phyloP scores from a whole-genome alignment of 306 rosid species.

The Boehmeria nivea region DNA sequence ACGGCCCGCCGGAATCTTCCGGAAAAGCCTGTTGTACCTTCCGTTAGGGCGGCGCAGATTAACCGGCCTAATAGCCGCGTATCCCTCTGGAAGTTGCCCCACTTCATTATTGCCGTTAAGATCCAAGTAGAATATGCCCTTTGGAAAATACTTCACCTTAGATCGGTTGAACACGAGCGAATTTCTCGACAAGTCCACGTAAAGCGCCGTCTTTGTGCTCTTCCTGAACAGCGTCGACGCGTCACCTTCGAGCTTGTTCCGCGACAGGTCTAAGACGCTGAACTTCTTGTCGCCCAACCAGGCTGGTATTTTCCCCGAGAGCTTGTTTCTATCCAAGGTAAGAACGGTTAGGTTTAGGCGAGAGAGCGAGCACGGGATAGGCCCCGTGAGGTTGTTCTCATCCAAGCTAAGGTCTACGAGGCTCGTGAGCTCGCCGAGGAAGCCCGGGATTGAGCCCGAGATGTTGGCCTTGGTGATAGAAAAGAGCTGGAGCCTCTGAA shows the following conservation, averaged over 20 bases:
- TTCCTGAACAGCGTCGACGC: slow-evolving; percentile 49
- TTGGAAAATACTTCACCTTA: slow-evolving; percentile 32
- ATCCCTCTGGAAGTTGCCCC: too few relatives aligned
- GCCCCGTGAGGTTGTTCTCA: slow-evolving; percentile 38
- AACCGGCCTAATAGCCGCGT: too few relatives aligned
- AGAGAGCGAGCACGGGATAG: neutral
- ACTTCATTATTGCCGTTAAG: slow-evolving; percentile 54
- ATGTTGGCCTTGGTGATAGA: slow-evolving; percentile 40
- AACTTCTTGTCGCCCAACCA: slow-evolving; percentile 30
- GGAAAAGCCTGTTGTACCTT: neutral
- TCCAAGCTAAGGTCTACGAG: slow-evolving; percentile 25
- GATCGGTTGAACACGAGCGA: slow-evolving; percentile 41
- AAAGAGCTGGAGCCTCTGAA: slow-evolving; percentile 36
- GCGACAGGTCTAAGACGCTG: slow-evolving; percentile 31
- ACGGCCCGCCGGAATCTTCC: neutral
- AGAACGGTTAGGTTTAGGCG: slow-evolving; percentile 18
- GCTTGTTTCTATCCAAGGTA: slow-evolving; percentile 39
- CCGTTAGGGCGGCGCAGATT: too few relatives aligned
- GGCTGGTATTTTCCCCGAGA: slow-evolving; percentile 48
- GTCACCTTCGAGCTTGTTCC: slow-evolving; percentile 71
- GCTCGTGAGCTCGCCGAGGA: slow-evolving; percentile 42
- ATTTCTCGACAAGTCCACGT: slow-evolving; percentile 53
- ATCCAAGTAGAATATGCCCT: slow-evolving; percentile 40
- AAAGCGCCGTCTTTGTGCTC: slow-evolving; percentile 32
- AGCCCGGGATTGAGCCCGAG: slow-evolving; percentile 51